Evolutionary conservation across 345 rosid genomes (phyloP), one percentile per base, ranked within the genome.

Genomic region (Trapa bicornis): DNA sequence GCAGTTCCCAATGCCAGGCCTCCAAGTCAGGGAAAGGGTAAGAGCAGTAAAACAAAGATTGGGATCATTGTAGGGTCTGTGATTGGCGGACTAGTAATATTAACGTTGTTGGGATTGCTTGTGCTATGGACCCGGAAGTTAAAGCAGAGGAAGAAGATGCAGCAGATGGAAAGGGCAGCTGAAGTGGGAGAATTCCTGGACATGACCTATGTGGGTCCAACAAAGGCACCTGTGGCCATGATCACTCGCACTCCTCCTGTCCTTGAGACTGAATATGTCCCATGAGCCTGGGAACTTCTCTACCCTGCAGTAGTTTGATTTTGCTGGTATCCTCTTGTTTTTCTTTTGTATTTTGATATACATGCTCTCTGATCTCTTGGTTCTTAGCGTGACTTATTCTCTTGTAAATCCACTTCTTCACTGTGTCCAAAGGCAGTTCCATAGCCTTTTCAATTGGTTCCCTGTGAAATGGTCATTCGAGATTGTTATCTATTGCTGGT

Each of bases 91-190:
- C 41, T 89, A 70, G 50, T 80, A 57, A 62, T 91, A 41, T 42
- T 89, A 50, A 81, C 71, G 65, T 72, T 91, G 66, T 69, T 87
- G 65, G 67, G 73, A 67, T 75, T 83, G 63, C 61, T 89, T 14
- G 78, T 83, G 1, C 33, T 84, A 66, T 79, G 97, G 84, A 78
- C 77, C 60, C 80, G 74, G 52, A 85, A 82, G 53, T 81, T 82
- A 72, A 89, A 86, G 83, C 74, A 75, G 56, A 77, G 72, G 56
- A 89, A 84, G 85, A 83, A 72, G 74, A 79, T 91, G 83, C 85
- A 80, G 61, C 86, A 80, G 72, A 91, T 94, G 99, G 91, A 94
- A 83, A 94, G 75, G 77, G 97, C 93, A 67, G 96, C 97, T 37
- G 99, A 94, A 54, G 80, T 76, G 45, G 99, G 99, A 48, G 99